Percentiles rank a stretch among this genome's conserved stretches.
Conservation (phyloP, 768 basidiomycete genomes). For the Macrolepiota fuliginosa region DNA sequence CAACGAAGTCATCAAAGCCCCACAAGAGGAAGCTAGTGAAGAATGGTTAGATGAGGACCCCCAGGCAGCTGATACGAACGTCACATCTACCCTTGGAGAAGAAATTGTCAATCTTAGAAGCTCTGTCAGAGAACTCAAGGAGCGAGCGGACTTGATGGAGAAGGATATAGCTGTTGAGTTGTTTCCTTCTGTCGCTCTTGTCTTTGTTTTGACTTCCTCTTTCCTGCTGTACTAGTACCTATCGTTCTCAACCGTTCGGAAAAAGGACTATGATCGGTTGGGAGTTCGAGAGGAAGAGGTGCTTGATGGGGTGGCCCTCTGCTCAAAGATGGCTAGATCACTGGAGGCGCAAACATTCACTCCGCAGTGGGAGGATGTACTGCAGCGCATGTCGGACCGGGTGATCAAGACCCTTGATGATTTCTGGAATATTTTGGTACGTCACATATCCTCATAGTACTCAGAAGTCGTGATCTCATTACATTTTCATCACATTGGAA, state of each 20-base stretch:
- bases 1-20: neutral
- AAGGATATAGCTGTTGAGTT: neutral
- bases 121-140: neutral
- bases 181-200: neutral
- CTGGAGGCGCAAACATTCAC: neutral
- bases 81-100: neutral
- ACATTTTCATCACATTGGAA: no score
- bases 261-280: neutral
- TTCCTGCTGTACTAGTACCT: neutral
- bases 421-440: neutral
- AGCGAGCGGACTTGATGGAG: neutral
- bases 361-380: neutral
- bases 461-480: neutral
- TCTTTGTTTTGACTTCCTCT: neutral
- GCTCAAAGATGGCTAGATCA: neutral
- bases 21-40: no score
- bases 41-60: no score
- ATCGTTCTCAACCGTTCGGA: neutral
- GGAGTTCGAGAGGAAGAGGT: neutral
- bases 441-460: neutral
- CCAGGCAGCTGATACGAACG: neutral
- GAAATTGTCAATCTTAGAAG: neutral
- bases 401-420: neutral
- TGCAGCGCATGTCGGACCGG: neutral
- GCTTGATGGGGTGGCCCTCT: neutral